Evolutionary conservation across 495 filamentous ascomycete species (phyloP).

Genomic region (Penicillium turbatum): DNA sequence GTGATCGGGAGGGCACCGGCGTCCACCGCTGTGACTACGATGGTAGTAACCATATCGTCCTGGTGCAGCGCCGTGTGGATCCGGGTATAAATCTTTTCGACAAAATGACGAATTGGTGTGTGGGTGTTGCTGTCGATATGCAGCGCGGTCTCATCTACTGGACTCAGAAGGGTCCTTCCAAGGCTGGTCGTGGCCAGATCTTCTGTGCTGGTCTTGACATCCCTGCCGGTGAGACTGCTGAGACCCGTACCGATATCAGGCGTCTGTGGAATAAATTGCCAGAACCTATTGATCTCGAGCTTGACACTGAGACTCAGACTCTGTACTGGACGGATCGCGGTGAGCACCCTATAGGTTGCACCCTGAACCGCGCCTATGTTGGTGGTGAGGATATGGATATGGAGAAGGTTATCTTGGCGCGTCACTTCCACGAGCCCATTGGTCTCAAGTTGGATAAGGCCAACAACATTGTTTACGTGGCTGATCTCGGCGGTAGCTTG

Average conservation of each 20-base stretch:
- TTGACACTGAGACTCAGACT: conserved; percentile 34
- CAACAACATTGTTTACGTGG: conserved; percentile 39
- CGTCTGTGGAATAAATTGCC: conserved; percentile 40
- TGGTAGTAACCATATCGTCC: conserved; percentile 39
- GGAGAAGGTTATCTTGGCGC: conserved; percentile 32
- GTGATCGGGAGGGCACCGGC: conserved; percentile 51
- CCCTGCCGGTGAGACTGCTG: conserved; percentile 25
- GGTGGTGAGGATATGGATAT: conserved; percentile 13
- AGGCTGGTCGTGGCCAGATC: conserved; percentile 43
- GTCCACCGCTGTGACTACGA: conserved; percentile 46
- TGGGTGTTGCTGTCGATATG: conserved; percentile 45
- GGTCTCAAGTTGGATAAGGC: conserved; percentile 39
- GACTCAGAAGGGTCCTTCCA: conserved; percentile 54
- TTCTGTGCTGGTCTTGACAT: conserved; percentile 41
- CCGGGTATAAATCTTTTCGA: conserved; percentile 12
- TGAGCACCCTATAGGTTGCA: conserved; percentile 35
- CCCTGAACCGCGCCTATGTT: conserved; percentile 25
- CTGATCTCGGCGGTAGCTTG: conserved; percentile 44
- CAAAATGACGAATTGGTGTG: conserved; percentile 47
- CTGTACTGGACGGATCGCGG: conserved; percentile 57
- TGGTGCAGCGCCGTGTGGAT: conserved; percentile 31
- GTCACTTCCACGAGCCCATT: conserved; percentile 41
- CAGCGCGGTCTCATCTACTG: conserved; percentile 46
- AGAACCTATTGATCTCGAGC: conserved; percentile 52
- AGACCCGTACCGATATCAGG: conserved; percentile 39